These are phyloP conservation scores for Quercus tomentella DNA, from an alignment of 331 rosid species.

Conservation along the genomic window DNA sequence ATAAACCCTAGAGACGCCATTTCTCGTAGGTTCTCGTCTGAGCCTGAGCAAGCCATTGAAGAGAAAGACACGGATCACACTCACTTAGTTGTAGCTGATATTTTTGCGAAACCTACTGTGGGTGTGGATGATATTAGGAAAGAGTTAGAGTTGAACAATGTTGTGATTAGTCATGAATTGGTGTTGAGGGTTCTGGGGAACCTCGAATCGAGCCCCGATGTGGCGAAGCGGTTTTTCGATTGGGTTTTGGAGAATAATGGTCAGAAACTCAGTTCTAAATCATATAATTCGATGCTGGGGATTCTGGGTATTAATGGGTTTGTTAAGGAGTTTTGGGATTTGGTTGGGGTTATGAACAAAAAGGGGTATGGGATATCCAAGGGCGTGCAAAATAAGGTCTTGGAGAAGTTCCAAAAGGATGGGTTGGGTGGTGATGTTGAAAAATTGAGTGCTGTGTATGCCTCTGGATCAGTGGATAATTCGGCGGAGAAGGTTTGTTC, in stretches of 20 bases:
- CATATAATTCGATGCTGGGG: constrained; percentile 62
- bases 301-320: constrained; percentile 52
- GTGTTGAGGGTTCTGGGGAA: constrained; percentile 39
- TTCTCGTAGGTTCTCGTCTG: constrained; percentile 50
- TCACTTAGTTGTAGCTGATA: constrained; percentile 35
- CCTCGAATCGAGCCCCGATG: constrained; percentile 50
- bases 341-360: constrained; percentile 56
- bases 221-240: constrained; percentile 54
- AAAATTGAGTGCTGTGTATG: constrained; percentile 51
- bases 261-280: constrained; percentile 59
- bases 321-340: constrained; percentile 65
- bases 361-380: constrained; percentile 64
- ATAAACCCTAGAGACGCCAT: neutral
- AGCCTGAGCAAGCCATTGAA: constrained; percentile 29
- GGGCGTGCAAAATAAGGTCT: constrained; percentile 33
- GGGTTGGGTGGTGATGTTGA: constrained; percentile 44
- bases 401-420: constrained; percentile 43
- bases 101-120: constrained; percentile 33
- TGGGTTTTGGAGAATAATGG: constrained; percentile 51
- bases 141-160: constrained; percentile 37
- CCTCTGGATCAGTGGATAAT: constrained; percentile 39
- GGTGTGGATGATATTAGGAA: constrained; percentile 38
- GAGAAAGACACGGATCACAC: constrained; percentile 45
- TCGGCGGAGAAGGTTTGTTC: constrained; percentile 33
- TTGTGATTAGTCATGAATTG: constrained; percentile 53